Conservation (phyloP, 2,329 filamentous ascomycete species). For the Grosmannia penicillata region DNA sequence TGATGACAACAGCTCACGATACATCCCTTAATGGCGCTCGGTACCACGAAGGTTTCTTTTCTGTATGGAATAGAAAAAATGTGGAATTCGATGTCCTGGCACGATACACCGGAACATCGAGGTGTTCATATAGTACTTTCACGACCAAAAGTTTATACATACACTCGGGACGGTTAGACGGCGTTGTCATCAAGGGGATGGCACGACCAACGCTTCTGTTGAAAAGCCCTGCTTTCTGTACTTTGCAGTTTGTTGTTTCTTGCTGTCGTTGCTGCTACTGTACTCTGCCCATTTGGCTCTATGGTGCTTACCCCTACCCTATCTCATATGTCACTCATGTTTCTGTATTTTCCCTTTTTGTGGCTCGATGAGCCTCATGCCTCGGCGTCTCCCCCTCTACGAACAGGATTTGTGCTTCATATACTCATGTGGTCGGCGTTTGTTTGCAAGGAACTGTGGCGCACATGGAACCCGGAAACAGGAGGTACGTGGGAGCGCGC, state of each 20-base stretch:
- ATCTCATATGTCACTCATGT: no score
- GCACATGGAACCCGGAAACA: no score
- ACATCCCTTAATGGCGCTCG: background rate
- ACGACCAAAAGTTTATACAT: no score
- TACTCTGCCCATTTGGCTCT: background rate
- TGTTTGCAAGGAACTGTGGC: background rate
- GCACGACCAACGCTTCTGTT: no score
- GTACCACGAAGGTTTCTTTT: background rate
- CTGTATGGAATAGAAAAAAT: background rate
- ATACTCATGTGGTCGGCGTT: background rate
- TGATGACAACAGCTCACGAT: background rate
- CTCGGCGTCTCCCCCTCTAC: background rate
- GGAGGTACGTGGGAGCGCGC: no score
- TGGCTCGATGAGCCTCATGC: no score
- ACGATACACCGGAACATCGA: background rate
- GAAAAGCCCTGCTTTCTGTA: no score
- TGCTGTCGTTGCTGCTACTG: background rate
- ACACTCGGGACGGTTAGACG: no score
- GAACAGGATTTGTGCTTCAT: slow-evolving; percentile 1
- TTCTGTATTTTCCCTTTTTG: background rate
- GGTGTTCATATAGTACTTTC: no score
- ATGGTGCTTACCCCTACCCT: background rate
- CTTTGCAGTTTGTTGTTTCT: no score
- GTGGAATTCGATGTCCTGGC: no score
- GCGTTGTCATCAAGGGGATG: no score